Base-by-base conservation (phyloP, 345 rosid genomes). In the Passiflora organensis region DNA sequence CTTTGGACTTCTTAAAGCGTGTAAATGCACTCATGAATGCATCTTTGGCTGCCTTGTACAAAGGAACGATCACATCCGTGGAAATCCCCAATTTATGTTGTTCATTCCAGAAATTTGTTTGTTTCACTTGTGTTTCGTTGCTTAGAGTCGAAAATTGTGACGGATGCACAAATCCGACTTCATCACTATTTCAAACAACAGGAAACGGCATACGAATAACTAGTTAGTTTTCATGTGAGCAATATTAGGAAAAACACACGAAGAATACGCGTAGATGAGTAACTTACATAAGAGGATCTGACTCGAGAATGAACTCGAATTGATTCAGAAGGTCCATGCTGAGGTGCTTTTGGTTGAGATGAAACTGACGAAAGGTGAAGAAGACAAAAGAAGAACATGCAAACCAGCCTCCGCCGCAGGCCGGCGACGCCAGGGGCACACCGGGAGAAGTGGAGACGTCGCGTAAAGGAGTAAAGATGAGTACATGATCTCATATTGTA, bases 1-100 rank as follows among this genome's bases (percentile, higher is more conserved):
- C 41, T 43, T 32, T 46, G 17, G 36, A 55, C 57, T 25, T 62
- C 68, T 67, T 78, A 64, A 78, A 80, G 54, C 73, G 65, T 36
- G 56, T 58, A 55, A 66, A 25, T 5, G 72, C 78, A 61, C 58
- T 59, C 68, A 83, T 62, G 59, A 89, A 89, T 16, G 71, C 79
- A 48, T 41, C 56, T 58, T 73, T 84, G 13, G 97, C 86, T 48
- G 65, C 85, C 59, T 66, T 72, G 65, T 75, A 93, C 67, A 93
- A 42, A 0, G 64, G 81, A 62, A 78, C 46, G 68, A 89, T 71
- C 61, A 89, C 53, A 50, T 81, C 72, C 0, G 77, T 72, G 6
- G 97, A 89, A 72, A 93, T 81, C 17, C 89, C 99, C 72, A 93
- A 60, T 68, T 93, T 86, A 60, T 78, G 91, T 68, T 82, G 95